phyloP scores from a whole-genome alignment of 2,329 filamentous ascomycete species.

The Grosmannia serpens region DNA sequence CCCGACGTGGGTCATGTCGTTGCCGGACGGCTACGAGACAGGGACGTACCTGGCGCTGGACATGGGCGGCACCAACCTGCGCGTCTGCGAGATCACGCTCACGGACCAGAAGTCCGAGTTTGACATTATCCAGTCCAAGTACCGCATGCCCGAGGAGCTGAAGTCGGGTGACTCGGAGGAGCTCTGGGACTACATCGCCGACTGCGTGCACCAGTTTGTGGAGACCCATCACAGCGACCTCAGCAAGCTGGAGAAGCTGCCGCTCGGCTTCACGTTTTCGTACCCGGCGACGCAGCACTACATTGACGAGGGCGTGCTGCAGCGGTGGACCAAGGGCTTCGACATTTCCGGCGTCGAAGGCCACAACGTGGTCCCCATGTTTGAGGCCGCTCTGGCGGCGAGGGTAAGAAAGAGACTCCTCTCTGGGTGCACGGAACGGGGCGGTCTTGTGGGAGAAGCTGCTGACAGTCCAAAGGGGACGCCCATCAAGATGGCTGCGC shows the following conservation, averaged over 20 bases:
- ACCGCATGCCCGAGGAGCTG: slow-evolving; percentile 85
- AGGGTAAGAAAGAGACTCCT: slow-evolving; percentile 40
- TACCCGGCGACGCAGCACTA: slow-evolving; percentile 90
- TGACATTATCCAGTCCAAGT: slow-evolving; percentile 93
- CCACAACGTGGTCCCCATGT: slow-evolving; percentile 77
- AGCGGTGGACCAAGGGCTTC: slow-evolving; percentile 96
- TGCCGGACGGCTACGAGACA: slow-evolving; percentile 76
- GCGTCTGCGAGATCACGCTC: slow-evolving; percentile 86
- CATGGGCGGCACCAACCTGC: slow-evolving; percentile 92
- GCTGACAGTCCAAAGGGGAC: slow-evolving; percentile 47
- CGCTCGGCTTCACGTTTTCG: slow-evolving; percentile 90
- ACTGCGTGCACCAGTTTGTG: slow-evolving; percentile 84
- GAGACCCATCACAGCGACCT: slow-evolving; percentile 68
- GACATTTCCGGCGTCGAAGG: slow-evolving; percentile 89
- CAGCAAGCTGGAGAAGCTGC: slow-evolving; percentile 50
- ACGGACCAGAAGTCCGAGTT: slow-evolving; percentile 82
- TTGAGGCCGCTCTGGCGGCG: slow-evolving; percentile 65
- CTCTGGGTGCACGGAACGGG: neutral
- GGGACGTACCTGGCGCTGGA: slow-evolving; percentile 84
- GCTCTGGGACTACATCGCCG: slow-evolving; percentile 90
- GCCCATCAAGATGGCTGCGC: slow-evolving; percentile 80
- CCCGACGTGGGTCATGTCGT: slow-evolving; percentile 88
- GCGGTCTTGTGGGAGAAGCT: neutral
- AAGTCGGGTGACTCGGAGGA: slow-evolving; percentile 76
- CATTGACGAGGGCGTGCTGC: slow-evolving; percentile 83